Conservation (phyloP, 371 early-diverging fungal genomes). For the Syncephalis plumigaleata region DNA sequence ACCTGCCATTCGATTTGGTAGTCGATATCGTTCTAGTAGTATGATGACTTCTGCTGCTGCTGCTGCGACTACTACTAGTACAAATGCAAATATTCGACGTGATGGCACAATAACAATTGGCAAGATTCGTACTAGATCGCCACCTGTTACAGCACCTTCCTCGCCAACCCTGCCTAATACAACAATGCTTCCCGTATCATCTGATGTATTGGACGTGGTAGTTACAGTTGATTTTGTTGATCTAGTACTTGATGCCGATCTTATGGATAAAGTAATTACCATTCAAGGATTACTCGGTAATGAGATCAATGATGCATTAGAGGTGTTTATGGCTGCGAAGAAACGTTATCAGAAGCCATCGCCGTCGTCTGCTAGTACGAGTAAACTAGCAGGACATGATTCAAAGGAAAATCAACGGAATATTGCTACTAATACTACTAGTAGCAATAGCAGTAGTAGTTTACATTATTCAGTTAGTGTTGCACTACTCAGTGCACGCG, state of each 20-base stretch:
- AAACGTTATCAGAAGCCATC: slow-evolving; percentile 7
- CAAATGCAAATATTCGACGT: background rate
- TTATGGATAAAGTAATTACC: slow-evolving; percentile 59
- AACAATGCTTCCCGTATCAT: too few species aligned
- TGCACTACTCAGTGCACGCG: slow-evolving; percentile 11
- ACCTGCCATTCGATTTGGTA: slow-evolving; percentile 37
- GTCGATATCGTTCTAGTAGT: slow-evolving; percentile 16
- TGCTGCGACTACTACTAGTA: slow-evolving; percentile 3
- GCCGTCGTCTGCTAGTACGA: background rate
- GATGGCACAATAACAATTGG: background rate
- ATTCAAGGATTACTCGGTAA: slow-evolving; percentile 58
- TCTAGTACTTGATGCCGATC: slow-evolving; percentile 39
- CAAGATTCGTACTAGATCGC: background rate
- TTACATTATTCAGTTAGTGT: too few species aligned
- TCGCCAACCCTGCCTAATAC: too few species aligned
- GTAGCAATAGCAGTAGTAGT: background rate
- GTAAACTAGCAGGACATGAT: too few species aligned
- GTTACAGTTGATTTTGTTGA: slow-evolving; percentile 47
- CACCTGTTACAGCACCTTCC: too few species aligned
- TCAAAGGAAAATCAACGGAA: background rate
- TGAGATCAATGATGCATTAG: slow-evolving; percentile 61
- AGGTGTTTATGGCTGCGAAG: slow-evolving; percentile 39
- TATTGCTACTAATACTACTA: slow-evolving; percentile 1
- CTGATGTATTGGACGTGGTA: slow-evolving; percentile 12
- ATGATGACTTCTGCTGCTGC: slow-evolving; percentile 6